Conservation (phyloP, 352 stramenopile species). For the Phytopythium ostracodes region DNA sequence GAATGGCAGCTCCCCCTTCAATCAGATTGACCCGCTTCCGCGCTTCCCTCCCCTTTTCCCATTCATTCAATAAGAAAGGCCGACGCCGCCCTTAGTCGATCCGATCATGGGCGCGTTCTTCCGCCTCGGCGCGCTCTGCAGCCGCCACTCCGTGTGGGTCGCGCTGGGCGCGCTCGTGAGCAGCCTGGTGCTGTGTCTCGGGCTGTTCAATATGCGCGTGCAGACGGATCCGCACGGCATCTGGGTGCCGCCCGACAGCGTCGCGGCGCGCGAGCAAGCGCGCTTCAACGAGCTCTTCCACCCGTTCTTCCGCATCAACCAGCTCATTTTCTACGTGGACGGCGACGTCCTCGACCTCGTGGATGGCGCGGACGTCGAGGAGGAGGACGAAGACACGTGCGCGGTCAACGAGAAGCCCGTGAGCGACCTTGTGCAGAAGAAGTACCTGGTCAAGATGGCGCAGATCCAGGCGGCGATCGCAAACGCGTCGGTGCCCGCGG, state of each 20-base stretch:
- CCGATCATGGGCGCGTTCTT: slow-evolving; percentile 48
- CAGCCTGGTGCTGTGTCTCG: slow-evolving; percentile 56
- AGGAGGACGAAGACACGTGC: neutral
- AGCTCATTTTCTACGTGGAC: slow-evolving; percentile 81
- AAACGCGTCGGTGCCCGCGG: slow-evolving; percentile 18
- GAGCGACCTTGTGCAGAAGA: slow-evolving; percentile 56
- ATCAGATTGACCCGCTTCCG: neutral
- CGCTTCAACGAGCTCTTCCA: slow-evolving; percentile 80
- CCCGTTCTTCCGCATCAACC: slow-evolving; percentile 84
- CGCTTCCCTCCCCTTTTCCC: neutral
- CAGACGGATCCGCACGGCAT: slow-evolving; percentile 79
- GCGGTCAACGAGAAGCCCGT: slow-evolving; percentile 1
- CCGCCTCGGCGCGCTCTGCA: slow-evolving; percentile 49
- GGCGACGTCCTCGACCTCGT: slow-evolving; percentile 8
- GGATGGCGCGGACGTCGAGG: neutral
- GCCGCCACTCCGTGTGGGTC: slow-evolving; percentile 38
- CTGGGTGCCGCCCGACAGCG: slow-evolving; percentile 67
- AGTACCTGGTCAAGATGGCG: slow-evolving; percentile 53
- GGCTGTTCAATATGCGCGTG: slow-evolving; percentile 50
- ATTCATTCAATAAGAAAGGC: neutral
- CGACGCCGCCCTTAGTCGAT: neutral
- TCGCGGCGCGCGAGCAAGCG: slow-evolving; percentile 55
- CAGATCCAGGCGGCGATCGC: slow-evolving; percentile 63
- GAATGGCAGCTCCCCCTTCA: slow-evolving; percentile 6
- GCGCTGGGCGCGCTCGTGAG: slow-evolving; percentile 37